These are phyloP conservation scores for Mallotus repandus DNA, from an alignment of 441 rosid species.

Conservation along the genomic window DNA sequence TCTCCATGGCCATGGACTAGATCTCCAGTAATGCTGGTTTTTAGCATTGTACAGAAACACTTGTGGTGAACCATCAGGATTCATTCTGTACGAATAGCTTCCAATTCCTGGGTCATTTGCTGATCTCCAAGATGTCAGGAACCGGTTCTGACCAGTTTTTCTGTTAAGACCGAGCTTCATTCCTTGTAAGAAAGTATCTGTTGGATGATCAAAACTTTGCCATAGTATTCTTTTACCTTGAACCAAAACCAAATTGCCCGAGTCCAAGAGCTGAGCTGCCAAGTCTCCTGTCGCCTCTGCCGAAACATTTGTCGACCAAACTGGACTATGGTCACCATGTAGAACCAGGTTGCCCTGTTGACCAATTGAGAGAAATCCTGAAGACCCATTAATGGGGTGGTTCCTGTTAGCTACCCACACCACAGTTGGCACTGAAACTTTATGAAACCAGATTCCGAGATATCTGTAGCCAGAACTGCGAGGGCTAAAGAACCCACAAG, in stretches of 20 bases:
- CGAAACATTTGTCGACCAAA: slow-evolving; percentile 27
- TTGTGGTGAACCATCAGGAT: slow-evolving; percentile 24
- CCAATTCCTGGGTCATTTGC: slow-evolving; percentile 13
- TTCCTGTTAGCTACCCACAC: slow-evolving; percentile 32
- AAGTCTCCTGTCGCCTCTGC: not conserved
- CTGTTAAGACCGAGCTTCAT: slow-evolving; percentile 6
- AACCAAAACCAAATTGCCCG: slow-evolving; percentile 31
- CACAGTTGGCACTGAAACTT: slow-evolving; percentile 18
- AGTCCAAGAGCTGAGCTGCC: slow-evolving; percentile 27
- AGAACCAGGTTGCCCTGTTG: slow-evolving; percentile 18
- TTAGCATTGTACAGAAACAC: slow-evolving; percentile 24
- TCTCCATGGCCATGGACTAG: slow-evolving; percentile 21
- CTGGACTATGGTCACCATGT: not conserved
- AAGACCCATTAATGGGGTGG: slow-evolving; percentile 18
- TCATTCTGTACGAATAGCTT: not conserved
- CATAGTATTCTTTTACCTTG: not conserved
- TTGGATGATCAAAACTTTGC: slow-evolving; percentile 27
- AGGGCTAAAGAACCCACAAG: slow-evolving; percentile 15
- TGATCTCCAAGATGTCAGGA: slow-evolving; percentile 26
- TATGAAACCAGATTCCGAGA: slow-evolving; percentile 31
- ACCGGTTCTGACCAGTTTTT: slow-evolving; percentile 8
- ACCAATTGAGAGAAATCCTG: slow-evolving; percentile 13
- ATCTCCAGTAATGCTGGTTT: not conserved
- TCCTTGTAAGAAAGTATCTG: slow-evolving; percentile 4
- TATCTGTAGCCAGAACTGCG: not conserved